Evolutionary conservation across 139 green algal genomes (phyloP).

Genomic region (Chlorokybus atmophyticus): DNA sequence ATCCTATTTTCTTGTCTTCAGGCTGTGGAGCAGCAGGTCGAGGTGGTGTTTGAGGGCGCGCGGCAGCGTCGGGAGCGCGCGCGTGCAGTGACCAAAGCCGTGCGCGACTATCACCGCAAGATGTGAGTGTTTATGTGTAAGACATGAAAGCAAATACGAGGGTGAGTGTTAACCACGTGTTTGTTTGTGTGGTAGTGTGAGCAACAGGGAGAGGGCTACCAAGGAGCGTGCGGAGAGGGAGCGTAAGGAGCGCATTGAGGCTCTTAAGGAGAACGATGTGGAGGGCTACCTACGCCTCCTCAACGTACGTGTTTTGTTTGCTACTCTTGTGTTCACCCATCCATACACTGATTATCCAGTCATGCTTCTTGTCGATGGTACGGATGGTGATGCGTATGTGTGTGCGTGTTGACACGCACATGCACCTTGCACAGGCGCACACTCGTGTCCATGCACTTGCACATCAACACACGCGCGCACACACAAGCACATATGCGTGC

Average conservation of each 20-base stretch:
- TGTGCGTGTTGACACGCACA: background rate
- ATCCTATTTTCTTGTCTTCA: no score
- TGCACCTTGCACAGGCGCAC: background rate
- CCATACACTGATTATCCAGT: background rate
- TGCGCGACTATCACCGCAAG: no score
- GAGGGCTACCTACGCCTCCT: slow-evolving; percentile 55
- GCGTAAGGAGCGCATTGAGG: slow-evolving; percentile 33
- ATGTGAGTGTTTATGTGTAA: no score
- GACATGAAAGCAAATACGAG: no score
- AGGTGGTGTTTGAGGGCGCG: no score
- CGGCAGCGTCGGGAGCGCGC: no score
- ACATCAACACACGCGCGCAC: background rate
- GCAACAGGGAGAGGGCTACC: slow-evolving; percentile 4
- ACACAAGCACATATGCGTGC: background rate
- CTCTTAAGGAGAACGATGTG: slow-evolving; percentile 59
- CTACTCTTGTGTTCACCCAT: background rate
- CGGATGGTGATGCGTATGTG: background rate
- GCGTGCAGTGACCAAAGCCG: no score
- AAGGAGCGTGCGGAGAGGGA: slow-evolving; percentile 7
- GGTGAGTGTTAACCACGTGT: no score
- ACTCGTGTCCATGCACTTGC: background rate
- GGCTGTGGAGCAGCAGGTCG: no score
- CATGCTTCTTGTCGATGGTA: background rate
- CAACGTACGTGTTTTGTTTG: slow-evolving; percentile 4
- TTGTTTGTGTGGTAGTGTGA: no score